Conservation (phyloP, 2,329 filamentous ascomycete genomes). For the Hansfordia pulvinata region DNA sequence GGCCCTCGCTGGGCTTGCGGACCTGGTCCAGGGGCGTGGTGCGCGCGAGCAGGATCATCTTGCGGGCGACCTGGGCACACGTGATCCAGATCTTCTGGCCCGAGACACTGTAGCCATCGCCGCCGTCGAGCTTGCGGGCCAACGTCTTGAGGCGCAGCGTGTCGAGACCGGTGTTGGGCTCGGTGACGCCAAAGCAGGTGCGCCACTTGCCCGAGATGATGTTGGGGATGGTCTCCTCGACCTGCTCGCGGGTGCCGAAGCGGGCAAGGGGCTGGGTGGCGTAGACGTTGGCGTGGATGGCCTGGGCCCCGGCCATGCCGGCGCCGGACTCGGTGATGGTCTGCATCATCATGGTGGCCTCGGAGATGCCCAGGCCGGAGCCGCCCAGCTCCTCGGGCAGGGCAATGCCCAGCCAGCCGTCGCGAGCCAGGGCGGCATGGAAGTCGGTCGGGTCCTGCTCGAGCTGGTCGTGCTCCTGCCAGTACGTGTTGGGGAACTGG, state of each 20-base stretch:
- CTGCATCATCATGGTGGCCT: conserved; percentile 81
- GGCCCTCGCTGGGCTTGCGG: conserved; percentile 56
- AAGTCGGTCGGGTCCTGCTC: conserved; percentile 63
- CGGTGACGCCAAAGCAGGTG: conserved; percentile 75
- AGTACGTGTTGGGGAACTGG: conserved; percentile 62
- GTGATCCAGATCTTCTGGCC: conserved; percentile 89
- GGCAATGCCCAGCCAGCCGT: conserved; percentile 73
- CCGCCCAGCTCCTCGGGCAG: conserved; percentile 64
- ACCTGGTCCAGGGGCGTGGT: conserved; percentile 58
- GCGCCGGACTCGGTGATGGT: conserved; percentile 67
- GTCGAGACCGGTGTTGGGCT: conserved; percentile 68
- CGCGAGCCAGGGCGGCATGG: conserved; percentile 58
- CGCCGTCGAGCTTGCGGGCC: conserved; percentile 38
- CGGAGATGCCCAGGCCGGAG: conserved; percentile 62
- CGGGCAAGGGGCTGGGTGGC: conserved; percentile 62
- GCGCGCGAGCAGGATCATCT: conserved; percentile 72
- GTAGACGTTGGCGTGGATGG: conserved; percentile 55
- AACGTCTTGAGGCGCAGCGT: conserved; percentile 57
- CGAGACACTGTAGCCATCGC: conserved; percentile 50
- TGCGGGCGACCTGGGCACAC: conserved; percentile 66
- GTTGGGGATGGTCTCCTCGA: conserved; percentile 49
- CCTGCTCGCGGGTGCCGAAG: conserved; percentile 55
- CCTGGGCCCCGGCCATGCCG: conserved; percentile 59
- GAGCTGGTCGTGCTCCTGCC: conserved; percentile 58
- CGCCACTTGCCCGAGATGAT: conserved; percentile 61